Conservation (phyloP, 495 filamentous ascomycete species). For the Talaromyces borbonicus region DNA sequence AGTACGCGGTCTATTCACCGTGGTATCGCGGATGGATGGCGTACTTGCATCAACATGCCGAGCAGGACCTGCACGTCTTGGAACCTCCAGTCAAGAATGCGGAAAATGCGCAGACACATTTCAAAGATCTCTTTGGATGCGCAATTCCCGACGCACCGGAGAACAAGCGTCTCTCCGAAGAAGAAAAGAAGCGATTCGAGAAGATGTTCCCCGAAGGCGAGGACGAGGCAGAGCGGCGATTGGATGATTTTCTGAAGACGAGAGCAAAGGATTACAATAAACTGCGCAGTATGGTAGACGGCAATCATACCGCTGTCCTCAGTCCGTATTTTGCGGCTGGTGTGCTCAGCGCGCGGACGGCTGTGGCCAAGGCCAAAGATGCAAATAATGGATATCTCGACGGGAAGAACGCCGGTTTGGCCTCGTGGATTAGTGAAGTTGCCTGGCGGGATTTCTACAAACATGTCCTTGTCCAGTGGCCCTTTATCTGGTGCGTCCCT, state of each 20-base stretch:
- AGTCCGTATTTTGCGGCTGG: conserved; percentile 73
- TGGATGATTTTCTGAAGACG: conserved; percentile 62
- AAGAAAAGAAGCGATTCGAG: conserved; percentile 47
- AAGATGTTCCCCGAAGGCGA: conserved; percentile 73
- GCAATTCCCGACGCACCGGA: conserved; percentile 52
- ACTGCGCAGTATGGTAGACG: conserved; percentile 49
- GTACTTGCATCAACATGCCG: conserved; percentile 56
- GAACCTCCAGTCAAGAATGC: conserved; percentile 56
- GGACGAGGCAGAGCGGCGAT: conserved; percentile 54
- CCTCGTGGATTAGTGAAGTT: conserved; percentile 76
- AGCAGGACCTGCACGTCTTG: conserved; percentile 46
- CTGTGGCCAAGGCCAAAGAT: conserved; percentile 54
- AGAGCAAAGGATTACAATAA: conserved; percentile 52
- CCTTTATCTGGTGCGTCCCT: conserved; percentile 63
- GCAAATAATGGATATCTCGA: conserved; percentile 64
- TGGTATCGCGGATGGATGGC: conserved; percentile 73
- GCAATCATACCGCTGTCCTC: conserved; percentile 58
- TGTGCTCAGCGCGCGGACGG: conserved; percentile 67
- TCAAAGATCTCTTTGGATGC: conserved; percentile 51
- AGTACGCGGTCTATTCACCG: conserved; percentile 77
- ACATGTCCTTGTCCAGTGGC: conserved; percentile 79
- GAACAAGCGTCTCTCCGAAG: conserved; percentile 51
- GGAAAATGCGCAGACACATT: conserved; percentile 35
- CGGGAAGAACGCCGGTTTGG: conserved; percentile 55
- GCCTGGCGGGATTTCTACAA: conserved; percentile 93